Conservation (phyloP, 768 basidiomycete genomes). For the Sutorius australiensis region DNA sequence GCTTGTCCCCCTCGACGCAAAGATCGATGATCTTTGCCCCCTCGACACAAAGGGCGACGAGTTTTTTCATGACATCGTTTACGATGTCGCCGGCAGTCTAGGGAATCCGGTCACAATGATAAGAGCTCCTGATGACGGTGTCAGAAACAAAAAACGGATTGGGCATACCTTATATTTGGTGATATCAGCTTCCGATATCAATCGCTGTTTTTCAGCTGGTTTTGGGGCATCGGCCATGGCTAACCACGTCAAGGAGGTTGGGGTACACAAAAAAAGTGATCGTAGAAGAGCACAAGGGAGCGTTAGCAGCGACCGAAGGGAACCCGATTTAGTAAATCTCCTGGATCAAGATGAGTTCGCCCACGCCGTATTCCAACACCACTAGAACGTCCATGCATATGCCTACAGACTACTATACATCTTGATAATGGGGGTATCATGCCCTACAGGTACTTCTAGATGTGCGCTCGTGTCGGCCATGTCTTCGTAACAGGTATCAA, state of each 20-base stretch:
- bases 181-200: conserved; percentile 67
- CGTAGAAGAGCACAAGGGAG: background rate
- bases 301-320: conserved; percentile 1
- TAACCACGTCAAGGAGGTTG: conserved; percentile 2
- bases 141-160: conserved; percentile 10
- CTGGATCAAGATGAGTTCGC: background rate
- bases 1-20: conserved; percentile 89
- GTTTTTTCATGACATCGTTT: conserved; percentile 77
- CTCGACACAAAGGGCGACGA: conserved; percentile 70
- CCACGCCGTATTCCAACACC: too few relatives aligned
- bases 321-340: conserved; percentile 27
- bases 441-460: conserved; percentile 21
- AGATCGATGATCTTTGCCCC: conserved; percentile 89
- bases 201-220: conserved; percentile 47
- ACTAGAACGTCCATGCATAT: conserved; percentile 1
- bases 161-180: conserved; percentile 79
- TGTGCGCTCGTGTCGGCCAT: conserved; percentile 7
- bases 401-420: conserved; percentile 27
- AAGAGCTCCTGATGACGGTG: conserved; percentile 8
- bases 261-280: conserved; percentile 4
- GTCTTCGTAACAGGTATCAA: conserved; percentile 18
- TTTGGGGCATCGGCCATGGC: conserved; percentile 57
- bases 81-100: conserved; percentile 92
- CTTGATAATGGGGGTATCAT: conserved; percentile 23
- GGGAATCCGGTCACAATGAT: conserved; percentile 9